Percentiles rank a stretch among this genome's conserved stretches.
phyloP scores from a whole-genome alignment of 192 early-diverging fungal genomes.

The Podila epigama region DNA sequence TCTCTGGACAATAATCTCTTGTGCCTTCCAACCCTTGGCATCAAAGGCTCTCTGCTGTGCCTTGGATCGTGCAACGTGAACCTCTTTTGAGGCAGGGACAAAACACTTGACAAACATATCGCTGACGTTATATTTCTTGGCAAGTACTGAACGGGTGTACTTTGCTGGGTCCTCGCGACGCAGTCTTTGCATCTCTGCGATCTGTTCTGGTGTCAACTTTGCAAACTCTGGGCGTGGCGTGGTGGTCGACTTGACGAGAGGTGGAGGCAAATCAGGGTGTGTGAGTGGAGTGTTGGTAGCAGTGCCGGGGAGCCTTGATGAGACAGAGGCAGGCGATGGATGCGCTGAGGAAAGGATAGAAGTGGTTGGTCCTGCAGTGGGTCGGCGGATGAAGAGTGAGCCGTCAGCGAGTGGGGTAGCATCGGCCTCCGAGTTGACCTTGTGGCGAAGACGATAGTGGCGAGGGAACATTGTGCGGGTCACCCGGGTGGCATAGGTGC shows the following conservation, averaged over 20 bases:
- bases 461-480: constrained; percentile 47
- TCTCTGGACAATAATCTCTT: constrained; percentile 37
- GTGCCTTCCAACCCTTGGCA: constrained; percentile 41
- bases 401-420: constrained; percentile 36
- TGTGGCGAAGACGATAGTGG: constrained; percentile 43
- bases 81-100: constrained; percentile 40
- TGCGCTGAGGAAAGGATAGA: constrained; percentile 41
- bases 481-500: constrained; percentile 28
- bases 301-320: constrained; percentile 20
- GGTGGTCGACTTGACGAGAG: constrained; percentile 15
- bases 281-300: constrained; percentile 19
- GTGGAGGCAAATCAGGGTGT: constrained; percentile 39
- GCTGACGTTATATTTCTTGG: constrained; percentile 50
- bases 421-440: constrained; percentile 20
- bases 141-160: constrained; percentile 39
- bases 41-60: constrained; percentile 39
- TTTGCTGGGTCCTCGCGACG: constrained; percentile 35
- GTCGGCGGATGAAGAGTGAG: constrained; percentile 42
- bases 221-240: constrained; percentile 26
- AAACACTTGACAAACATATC: constrained; percentile 46
- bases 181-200: constrained; percentile 38
- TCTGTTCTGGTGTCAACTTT: constrained; percentile 26
- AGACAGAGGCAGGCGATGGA: constrained; percentile 40
- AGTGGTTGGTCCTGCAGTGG: constrained; percentile 41
- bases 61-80: constrained; percentile 30